A percentile compares a stretch with the other conserved stretches of the same genome.
phyloP scores from a whole-genome alignment of 495 filamentous ascomycete genomes.

The Aeminium ludgeri region DNA sequence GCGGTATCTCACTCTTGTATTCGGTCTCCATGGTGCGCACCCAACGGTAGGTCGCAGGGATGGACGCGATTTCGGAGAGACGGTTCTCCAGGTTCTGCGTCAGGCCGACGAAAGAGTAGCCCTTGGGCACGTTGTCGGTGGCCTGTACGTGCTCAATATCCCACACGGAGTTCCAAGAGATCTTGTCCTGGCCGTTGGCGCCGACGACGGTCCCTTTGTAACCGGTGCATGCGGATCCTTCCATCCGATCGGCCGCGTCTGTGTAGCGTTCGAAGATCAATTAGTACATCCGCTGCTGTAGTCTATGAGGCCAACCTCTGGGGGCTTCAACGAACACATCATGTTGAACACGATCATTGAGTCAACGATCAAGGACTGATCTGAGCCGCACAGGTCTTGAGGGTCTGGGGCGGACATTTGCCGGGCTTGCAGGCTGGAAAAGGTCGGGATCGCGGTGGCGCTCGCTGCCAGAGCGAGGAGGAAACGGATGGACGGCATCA shows the following conservation, averaged over 20 bases:
- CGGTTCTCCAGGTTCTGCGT: slow-evolving; percentile 24
- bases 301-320: too few species aligned
- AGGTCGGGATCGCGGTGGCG: not conserved
- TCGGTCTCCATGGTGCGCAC: slow-evolving; percentile 21
- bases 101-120: slow-evolving; percentile 28
- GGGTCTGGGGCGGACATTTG: not conserved
- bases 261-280: too few species aligned
- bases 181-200: slow-evolving; percentile 17
- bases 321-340: slow-evolving; percentile 19
- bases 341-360: slow-evolving; percentile 29
- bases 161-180: slow-evolving; percentile 17
- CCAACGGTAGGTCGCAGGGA: slow-evolving; percentile 25
- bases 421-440: not conserved
- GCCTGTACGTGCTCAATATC: slow-evolving; percentile 20
- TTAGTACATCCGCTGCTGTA: too few species aligned
- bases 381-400: slow-evolving; percentile 19
- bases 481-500: too few species aligned
- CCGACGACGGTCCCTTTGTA: slow-evolving; percentile 17
- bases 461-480: slow-evolving; percentile 5
- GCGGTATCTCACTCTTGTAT: slow-evolving; percentile 21
- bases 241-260: slow-evolving; percentile 13
- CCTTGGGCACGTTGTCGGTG: slow-evolving; percentile 25
- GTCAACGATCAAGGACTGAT: slow-evolving; percentile 21
- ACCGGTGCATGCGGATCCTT: slow-evolving; percentile 24
- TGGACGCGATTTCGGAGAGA: slow-evolving; percentile 22